Conservation (phyloP, 768 basidiomycete genomes). For the Phylloporus arenicola region DNA sequence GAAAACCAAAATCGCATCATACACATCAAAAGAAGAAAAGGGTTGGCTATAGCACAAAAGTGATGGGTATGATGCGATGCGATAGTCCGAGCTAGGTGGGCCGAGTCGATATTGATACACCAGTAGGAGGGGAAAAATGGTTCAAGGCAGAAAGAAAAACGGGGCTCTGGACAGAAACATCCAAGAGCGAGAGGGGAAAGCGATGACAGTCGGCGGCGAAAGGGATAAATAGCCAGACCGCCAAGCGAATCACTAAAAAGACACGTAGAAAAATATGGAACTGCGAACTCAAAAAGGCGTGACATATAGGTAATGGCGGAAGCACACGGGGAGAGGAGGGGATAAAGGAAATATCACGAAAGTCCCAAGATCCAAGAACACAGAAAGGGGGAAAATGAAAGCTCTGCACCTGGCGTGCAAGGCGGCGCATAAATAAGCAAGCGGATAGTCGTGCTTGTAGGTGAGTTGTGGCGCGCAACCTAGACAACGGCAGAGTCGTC, state of each 20-base stretch:
- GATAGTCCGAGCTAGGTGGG: slow-evolving; percentile 27
- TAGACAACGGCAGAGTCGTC: slow-evolving; percentile 18
- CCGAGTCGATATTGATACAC: slow-evolving; percentile 33
- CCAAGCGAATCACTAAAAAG: slow-evolving; percentile 24
- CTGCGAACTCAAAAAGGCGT: slow-evolving; percentile 18
- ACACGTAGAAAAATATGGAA: slow-evolving; percentile 20
- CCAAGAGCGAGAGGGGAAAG: neutral
- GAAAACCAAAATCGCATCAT: slow-evolving; percentile 33
- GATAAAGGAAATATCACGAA: slow-evolving; percentile 21
- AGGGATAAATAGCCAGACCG: slow-evolving; percentile 17
- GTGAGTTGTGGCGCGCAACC: slow-evolving; percentile 22
- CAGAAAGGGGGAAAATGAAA: slow-evolving; percentile 28
- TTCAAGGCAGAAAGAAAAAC: neutral
- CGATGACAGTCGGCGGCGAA: slow-evolving; percentile 7
- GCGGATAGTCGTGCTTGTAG: slow-evolving; percentile 18
- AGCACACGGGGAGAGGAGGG: slow-evolving; percentile 12
- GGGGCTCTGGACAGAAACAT: neutral
- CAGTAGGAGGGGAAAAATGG: neutral
- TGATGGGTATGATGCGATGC: slow-evolving; percentile 29
- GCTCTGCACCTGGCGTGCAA: slow-evolving; percentile 18
- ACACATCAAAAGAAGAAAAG: slow-evolving; percentile 18
- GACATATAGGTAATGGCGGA: slow-evolving; percentile 14
- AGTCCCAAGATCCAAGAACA: slow-evolving; percentile 42
- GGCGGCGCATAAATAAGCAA: slow-evolving; percentile 32
- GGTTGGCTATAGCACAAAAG: slow-evolving; percentile 22